phyloP scores from a whole-genome alignment of 306 rosid species.

The Vicia faba region DNA sequence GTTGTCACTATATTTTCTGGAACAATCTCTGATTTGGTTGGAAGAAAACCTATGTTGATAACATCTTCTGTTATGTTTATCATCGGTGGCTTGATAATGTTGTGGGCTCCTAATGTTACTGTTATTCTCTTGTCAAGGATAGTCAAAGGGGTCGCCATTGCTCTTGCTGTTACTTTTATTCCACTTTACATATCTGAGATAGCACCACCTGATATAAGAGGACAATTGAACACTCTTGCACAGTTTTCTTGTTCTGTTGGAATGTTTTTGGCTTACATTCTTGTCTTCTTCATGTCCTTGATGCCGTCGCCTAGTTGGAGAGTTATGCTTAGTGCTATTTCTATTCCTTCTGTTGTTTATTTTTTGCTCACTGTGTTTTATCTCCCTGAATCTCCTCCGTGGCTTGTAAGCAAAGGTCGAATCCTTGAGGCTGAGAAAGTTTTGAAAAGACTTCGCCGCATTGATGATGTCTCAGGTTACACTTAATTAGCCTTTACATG shows the following conservation, averaged over 20 bases:
- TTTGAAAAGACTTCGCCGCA: too few species aligned
- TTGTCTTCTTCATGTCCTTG: conserved; percentile 87
- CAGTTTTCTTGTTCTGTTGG: conserved; percentile 88
- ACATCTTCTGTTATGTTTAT: too few species aligned
- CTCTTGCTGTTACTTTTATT: conserved; percentile 32
- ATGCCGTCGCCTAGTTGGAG: conserved; percentile 71
- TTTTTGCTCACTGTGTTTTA: conserved; percentile 20
- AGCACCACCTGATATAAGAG: conserved; percentile 91
- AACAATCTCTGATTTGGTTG: too few species aligned
- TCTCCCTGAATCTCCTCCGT: conserved; percentile 92
- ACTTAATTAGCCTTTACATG: too few species aligned
- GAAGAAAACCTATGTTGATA: too few species aligned
- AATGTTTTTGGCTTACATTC: conserved; percentile 81
- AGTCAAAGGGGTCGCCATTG: too few species aligned
- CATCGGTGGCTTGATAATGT: too few species aligned
- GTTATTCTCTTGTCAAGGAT: too few species aligned
- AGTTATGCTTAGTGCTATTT: conserved; percentile 77
- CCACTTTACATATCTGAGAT: conserved; percentile 95
- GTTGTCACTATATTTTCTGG: too few species aligned
- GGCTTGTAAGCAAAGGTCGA: conserved; percentile 97
- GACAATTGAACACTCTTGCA: conserved; percentile 75
- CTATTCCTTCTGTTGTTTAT: conserved; percentile 73
- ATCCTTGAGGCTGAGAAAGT: conserved; percentile 58
- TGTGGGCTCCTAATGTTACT: too few species aligned
- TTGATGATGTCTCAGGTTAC: too few species aligned